phyloP scores from a whole-genome alignment of 495 filamentous ascomycete species.

The Haplographium delicatum region DNA sequence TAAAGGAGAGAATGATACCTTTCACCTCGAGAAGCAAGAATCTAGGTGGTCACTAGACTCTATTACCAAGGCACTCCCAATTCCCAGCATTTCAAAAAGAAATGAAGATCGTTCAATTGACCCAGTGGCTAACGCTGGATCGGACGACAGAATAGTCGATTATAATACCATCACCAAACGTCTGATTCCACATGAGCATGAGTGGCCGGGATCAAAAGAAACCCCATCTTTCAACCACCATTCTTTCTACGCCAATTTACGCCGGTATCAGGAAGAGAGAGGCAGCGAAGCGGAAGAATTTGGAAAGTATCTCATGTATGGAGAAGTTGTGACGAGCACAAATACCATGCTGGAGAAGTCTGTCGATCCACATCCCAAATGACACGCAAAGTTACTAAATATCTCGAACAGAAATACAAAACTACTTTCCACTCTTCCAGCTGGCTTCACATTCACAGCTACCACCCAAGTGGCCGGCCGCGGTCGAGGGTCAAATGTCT shows the following conservation, averaged over 20 bases:
- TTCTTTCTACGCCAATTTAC: slow-evolving; percentile 69
- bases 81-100: slow-evolving; percentile 4
- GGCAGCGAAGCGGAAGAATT: slow-evolving; percentile 55
- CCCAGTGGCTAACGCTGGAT: slow-evolving; percentile 26
- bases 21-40: slow-evolving; percentile 60
- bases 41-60: slow-evolving; percentile 58
- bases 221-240: slow-evolving; percentile 89
- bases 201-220: slow-evolving; percentile 64
- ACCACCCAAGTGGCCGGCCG: slow-evolving; percentile 88
- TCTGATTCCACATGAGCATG: slow-evolving; percentile 62
- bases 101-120: slow-evolving; percentile 27
- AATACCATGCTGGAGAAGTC: slow-evolving; percentile 93
- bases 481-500: slow-evolving; percentile 87
- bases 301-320: slow-evolving; percentile 78
- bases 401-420: slow-evolving; percentile 58
- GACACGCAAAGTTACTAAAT: too few species aligned
- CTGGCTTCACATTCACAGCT: slow-evolving; percentile 84
- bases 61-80: slow-evolving; percentile 45
- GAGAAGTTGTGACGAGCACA: slow-evolving; percentile 89
- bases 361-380: slow-evolving; percentile 10
- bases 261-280: slow-evolving; percentile 56
- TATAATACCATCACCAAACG: slow-evolving; percentile 70
- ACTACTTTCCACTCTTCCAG: slow-evolving; percentile 69
- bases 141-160: slow-evolving; percentile 60
- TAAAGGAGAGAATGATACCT: slow-evolving; percentile 79